Evolutionary conservation across 441 rosid species (phyloP), one percentile per base, ranked within the genome.

Genomic region (Metrosideros polymorpha): DNA sequence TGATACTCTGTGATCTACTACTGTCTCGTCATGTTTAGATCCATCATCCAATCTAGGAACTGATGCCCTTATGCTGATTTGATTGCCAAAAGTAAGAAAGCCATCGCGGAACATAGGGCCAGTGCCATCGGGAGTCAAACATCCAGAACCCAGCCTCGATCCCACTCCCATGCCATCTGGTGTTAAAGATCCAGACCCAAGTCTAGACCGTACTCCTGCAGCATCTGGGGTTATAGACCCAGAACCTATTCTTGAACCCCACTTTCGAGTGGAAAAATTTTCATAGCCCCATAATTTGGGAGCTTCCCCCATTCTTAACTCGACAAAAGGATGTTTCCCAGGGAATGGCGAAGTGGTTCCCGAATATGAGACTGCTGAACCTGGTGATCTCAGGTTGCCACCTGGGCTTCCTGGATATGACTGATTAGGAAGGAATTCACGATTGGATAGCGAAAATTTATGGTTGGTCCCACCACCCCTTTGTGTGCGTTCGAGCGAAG

Each of bases 291-390:
- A 85, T 76, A 95, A 90, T 89, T 94, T 97, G 15, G 96, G 94
- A 82, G 95, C 95, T 86, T 94, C 99, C 1, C 95, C 95, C 29
- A 88, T 85, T 17, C 93, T 91, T 86, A 93, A 91, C 90, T 94
- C 98, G 22, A 93, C 91, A 77, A 94, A 87, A 3, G 94, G 94
- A 79, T 85, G 90, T 87, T 91, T 94, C 85, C 96, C 99, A 7
- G 93, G 96, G 92, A 96, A 96, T 85, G 99, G 99, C 86, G 99
- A 94, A 50, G 98, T 93, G n/a, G 99, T 94, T 84, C 99, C 99
- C 2, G 99, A 97, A 91, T 94, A 89, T 59, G 99, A 97, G 63
- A 96, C 89, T 25, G 87, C 97, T 9, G 98, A 96, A 6, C 99
- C 98, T 2, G 99, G 99, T 25, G 99, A 97, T 86, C 94, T 96